Base-by-base conservation (phyloP, 352 stramenopile genomes). In the Pythium brachiatum region DNA sequence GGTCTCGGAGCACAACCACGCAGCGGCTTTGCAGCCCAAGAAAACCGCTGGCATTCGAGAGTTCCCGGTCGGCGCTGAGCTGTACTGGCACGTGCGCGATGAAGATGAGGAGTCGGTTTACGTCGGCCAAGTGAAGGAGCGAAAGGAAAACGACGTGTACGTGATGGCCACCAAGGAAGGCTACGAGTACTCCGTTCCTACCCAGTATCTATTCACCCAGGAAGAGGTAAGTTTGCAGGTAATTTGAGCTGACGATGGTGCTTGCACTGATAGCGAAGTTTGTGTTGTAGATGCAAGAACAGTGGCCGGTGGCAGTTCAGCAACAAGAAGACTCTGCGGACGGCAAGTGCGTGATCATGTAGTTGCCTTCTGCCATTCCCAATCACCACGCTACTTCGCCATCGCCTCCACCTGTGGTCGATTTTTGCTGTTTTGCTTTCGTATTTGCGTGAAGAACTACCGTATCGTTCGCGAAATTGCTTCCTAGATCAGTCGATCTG, bases 61-160 rank as follows among this genome's bases (percentile, higher is more conserved):
- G 15, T 68, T 68, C 27, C 61, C 53, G 3, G 46, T 62, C 29
- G 61, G 61, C 13, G 38, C 61, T 1, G 36, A 36, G 5, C 31
- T 68, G 4, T 68, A 56, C 21, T 68, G 61, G 61, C 57, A 58
- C 12, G 46, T 62, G 13, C 50, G 50, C 7, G 61, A 68, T 21
- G 61, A 58, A 15, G n/a, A 50, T 21, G 61, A 54, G 7, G 61
- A 62, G 34, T 57, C 51, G 4, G 46, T 62, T 2, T 61, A 50
- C 29, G 36, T 27, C 23, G 61, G 61, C 5, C 29, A 47, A 20
- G 61, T 68, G 23, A 68, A 68, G 51, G 53, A 31, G 5, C 44
- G 32, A 13, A 61, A 55, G 23, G 53, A 39, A 4, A 25, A 36
- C 20, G 55, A 41, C 8, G 62, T 50, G 29, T 53, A 69, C 41